Base-by-base conservation (phyloP, 2,329 filamentous ascomycete genomes). In the Akanthomyces dipterigenus region DNA sequence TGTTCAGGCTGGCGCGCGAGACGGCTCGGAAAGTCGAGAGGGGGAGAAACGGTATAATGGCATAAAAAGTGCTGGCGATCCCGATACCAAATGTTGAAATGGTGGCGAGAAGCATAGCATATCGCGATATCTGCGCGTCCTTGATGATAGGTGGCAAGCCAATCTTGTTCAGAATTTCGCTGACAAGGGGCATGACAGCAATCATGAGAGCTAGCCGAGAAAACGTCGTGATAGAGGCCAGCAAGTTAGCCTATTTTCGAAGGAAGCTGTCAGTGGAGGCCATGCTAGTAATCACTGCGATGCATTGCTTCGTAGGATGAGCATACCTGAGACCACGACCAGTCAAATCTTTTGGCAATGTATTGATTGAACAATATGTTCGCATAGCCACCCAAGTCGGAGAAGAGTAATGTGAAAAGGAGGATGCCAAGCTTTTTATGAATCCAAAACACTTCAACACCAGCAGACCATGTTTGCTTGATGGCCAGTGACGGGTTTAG, bases 261-360 rank as follows among this genome's bases (percentile, higher is more conserved):
- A 22, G 43, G 20, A 12, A 38, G 14, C 28, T 14, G 50, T 28
- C 31, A 49, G 24, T 5, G 16, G 12, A 18, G 16, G 14, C 20
- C 20, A 28, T 5, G 4, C 22, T 50, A 3, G 12, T 18, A 16
- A 12, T 24, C 24, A 24, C 20, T 24, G 46, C 12, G 46, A 31
- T 50, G 24, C 5, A 18, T 50, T 31, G 20, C 31, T 6, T n/a
- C 12, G 16, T 34, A 38, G 18, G 49, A 1, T n/a, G 11, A n/a
- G n/a, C 36, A 28, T 28, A 55, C 51, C 36, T 59, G 22, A 28
- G 56, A 38, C 56, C 56, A 59, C 5, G 56, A 59, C 56, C 45
- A 50, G 31, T 24, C 20, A 20, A 59, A 59, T 18, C 56, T n/a
- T 31, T 59, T 59, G 16, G 42, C 28, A 42, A 59, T 51, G 24